Conservation (phyloP, 352 stramenopile genomes). For the Globisporangium nagaii region DNA sequence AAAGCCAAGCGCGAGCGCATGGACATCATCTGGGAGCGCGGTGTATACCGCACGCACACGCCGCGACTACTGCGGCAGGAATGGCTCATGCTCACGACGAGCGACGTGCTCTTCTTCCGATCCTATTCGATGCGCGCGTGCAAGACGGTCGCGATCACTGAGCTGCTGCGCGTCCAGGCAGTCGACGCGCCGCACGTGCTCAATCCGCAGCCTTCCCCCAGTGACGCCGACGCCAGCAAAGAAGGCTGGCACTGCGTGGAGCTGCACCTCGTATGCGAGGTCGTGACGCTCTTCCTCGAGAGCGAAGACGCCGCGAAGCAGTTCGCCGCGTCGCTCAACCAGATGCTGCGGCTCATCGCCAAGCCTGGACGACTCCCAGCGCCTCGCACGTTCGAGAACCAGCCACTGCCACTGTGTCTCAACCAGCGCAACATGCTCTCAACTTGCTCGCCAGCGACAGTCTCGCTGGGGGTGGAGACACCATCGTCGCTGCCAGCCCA, state of each 20-base stretch:
- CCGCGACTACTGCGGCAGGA: conserved; percentile 60
- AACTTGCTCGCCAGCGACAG: background rate
- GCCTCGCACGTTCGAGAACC: conserved; percentile 18
- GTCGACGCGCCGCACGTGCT: conserved; percentile 31
- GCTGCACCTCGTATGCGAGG: conserved; percentile 45
- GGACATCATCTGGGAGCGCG: conserved; percentile 55
- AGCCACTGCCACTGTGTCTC: conserved; percentile 38
- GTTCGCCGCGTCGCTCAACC: conserved; percentile 24
- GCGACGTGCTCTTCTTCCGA: conserved; percentile 58
- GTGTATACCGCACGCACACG: conserved; percentile 50
- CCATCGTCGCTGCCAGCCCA: background rate
- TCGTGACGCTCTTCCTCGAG: conserved; percentile 59
- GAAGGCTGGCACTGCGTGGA: conserved; percentile 60
- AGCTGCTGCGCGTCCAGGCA: conserved; percentile 37
- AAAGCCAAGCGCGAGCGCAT: conserved; percentile 42
- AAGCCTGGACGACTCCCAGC: conserved; percentile 6
- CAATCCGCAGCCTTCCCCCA: conserved; percentile 3
- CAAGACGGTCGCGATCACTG: conserved; percentile 32
- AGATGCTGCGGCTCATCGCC: conserved; percentile 14
- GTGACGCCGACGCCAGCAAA: conserved; percentile 20
- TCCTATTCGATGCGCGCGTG: conserved; percentile 48
- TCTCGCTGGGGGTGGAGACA: background rate
- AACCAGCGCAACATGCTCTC: conserved; percentile 41
- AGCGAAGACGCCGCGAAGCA: conserved; percentile 20
- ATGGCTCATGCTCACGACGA: conserved; percentile 57